These are phyloP conservation scores for Neurospora sp. DNA, from an alignment of 495 filamentous ascomycete genomes.

Conservation along the genomic window DNA sequence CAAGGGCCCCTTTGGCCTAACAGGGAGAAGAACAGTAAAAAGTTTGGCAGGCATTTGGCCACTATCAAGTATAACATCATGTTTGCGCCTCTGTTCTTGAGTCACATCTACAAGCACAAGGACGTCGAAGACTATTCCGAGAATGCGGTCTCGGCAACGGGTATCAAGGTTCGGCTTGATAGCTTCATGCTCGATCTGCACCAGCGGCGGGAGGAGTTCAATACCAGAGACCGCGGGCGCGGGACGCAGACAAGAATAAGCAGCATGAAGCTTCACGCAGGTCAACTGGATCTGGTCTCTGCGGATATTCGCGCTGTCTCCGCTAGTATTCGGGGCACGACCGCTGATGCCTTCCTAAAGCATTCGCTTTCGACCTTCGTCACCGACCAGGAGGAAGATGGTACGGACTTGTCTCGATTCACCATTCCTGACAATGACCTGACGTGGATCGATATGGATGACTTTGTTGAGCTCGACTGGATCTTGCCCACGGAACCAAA, in stretches of 20 bases:
- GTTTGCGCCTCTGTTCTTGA: conserved; percentile 84
- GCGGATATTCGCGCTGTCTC: conserved; percentile 92
- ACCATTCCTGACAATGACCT: conserved; percentile 90
- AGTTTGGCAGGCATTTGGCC: conserved; percentile 90
- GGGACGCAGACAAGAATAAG: conserved; percentile 68
- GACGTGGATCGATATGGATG: conserved; percentile 98
- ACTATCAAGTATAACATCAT: conserved; percentile 96
- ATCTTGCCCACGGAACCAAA: conserved; percentile 83
- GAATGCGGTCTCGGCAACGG: conserved; percentile 77
- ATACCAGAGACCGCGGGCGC: conserved; percentile 61
- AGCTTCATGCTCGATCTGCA: conserved; percentile 95
- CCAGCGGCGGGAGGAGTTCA: conserved; percentile 85
- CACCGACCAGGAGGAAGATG: conserved; percentile 38
- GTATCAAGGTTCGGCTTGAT: conserved; percentile 85
- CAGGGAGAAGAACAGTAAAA: conserved; percentile 91
- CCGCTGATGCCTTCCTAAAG: conserved; percentile 58
- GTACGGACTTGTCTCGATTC: conserved; percentile 72
- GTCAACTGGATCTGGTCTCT: conserved; percentile 81
- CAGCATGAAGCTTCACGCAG: conserved; percentile 90
- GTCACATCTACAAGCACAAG: conserved; percentile 97
- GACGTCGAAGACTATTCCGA: conserved; percentile 80
- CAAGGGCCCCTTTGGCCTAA: conserved; percentile 88
- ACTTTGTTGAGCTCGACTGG: conserved; percentile 97
- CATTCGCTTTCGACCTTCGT: conserved; percentile 41
- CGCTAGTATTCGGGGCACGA: conserved; percentile 74